phyloP scores from a whole-genome alignment of 768 basidiomycete genomes.

The Pleurotus salmoneostramineus region DNA sequence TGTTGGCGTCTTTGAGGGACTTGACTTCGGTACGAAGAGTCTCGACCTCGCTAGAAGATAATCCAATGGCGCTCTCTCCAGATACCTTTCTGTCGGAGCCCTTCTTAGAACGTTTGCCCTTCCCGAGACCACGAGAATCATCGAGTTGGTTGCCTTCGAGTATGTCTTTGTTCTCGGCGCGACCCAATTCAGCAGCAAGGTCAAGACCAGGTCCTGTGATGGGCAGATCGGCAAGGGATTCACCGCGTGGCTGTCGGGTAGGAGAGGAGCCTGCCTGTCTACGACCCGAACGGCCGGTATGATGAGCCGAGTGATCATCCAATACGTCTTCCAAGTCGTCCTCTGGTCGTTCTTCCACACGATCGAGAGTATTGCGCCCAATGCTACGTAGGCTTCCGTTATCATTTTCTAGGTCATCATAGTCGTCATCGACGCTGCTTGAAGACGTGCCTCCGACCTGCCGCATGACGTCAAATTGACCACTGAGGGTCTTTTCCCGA shows the following conservation, averaged over 20 bases:
- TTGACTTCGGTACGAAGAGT: slow-evolving; percentile 86
- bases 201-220: slow-evolving; percentile 88
- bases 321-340: slow-evolving; percentile 31
- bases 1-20: slow-evolving; percentile 91
- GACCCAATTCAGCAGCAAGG: slow-evolving; percentile 86
- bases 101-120: slow-evolving; percentile 47
- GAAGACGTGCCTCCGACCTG: slow-evolving; percentile 52
- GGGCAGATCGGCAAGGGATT: slow-evolving; percentile 82
- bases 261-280: slow-evolving; percentile 42
- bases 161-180: slow-evolving; percentile 87
- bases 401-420: slow-evolving; percentile 36
- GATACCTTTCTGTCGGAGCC: slow-evolving; percentile 35
- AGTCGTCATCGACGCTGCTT: slow-evolving; percentile 29
- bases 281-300: slow-evolving; percentile 37
- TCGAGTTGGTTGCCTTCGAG: slow-evolving; percentile 52
- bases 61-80: slow-evolving; percentile 27
- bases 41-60: slow-evolving; percentile 59
- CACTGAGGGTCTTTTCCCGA: slow-evolving; percentile 86
- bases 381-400: slow-evolving; percentile 55
- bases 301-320: slow-evolving; percentile 31
- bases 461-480: slow-evolving; percentile 76
- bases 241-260: slow-evolving; percentile 48
- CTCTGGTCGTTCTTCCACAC: slow-evolving; percentile 57
- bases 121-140: slow-evolving; percentile 37
- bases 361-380: slow-evolving; percentile 55